Evolutionary conservation across 1,284 basidiomycete species (phyloP).

Genomic region (Moniliella sp.): DNA sequence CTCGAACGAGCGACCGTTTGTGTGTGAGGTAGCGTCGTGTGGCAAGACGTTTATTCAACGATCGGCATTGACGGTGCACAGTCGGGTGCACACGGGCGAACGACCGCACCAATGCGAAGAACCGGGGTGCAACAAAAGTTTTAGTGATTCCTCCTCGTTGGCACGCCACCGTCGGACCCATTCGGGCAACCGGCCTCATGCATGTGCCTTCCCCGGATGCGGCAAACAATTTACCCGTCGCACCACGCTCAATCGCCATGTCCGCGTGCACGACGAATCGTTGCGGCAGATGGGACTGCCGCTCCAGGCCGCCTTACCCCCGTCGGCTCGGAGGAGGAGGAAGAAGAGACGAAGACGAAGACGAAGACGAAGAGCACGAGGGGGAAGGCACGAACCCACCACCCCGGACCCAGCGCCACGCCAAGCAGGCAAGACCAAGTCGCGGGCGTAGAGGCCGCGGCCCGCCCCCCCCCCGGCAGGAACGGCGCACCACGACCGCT

Average conservation of each 20-base stretch:
- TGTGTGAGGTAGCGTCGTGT: conserved; percentile 4
- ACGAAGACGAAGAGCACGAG: too few species aligned
- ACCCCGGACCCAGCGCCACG: too few species aligned
- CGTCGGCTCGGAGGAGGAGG: too few species aligned
- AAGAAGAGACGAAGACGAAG: too few species aligned
- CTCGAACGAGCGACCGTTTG: neutral
- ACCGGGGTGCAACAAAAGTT: conserved; percentile 37
- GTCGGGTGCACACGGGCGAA: conserved; percentile 55
- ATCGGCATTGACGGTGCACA: conserved; percentile 56
- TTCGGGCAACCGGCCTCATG: conserved; percentile 35
- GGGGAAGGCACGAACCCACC: too few species aligned
- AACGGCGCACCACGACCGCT: too few species aligned
- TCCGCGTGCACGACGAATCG: too few species aligned
- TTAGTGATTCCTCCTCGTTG: conserved; percentile 42
- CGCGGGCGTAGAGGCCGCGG: too few species aligned
- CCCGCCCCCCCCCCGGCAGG: too few species aligned
- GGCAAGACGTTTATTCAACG: conserved; percentile 32
- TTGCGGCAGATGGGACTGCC: too few species aligned
- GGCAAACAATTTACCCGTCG: conserved; percentile 16
- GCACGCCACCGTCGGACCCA: conserved; percentile 54
- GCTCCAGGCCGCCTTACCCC: too few species aligned
- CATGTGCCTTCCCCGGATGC: conserved; percentile 23
- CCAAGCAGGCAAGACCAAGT: too few species aligned
- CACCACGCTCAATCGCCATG: neutral
- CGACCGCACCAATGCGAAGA: conserved; percentile 53